Conservation (phyloP, 352 stramenopile genomes). For the Phytophthora idaei region DNA sequence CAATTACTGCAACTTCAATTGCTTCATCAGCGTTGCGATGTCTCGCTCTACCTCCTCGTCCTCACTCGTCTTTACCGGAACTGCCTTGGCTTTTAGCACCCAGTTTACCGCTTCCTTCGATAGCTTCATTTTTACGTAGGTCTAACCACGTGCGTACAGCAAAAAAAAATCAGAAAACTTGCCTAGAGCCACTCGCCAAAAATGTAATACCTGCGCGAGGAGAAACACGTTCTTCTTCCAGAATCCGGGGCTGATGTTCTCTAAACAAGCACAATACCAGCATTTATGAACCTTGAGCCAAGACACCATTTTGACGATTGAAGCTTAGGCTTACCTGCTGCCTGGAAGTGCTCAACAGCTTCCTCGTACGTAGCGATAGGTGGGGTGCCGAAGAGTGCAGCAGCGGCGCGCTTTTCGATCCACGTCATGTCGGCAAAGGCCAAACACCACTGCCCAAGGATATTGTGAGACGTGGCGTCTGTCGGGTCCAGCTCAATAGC, state of each 20-base stretch:
- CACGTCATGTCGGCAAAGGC: conserved; percentile 82
- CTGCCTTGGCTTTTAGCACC: conserved; percentile 47
- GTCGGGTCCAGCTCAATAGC: conserved; percentile 74
- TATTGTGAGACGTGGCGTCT: conserved; percentile 68
- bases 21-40: conserved; percentile 50
- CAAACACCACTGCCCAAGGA: conserved; percentile 78
- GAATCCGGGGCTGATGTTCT: conserved; percentile 65
- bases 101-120: conserved; percentile 50
- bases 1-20: conserved; percentile 39
- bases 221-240: conserved; percentile 85
- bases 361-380: conserved; percentile 72
- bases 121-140: conserved; percentile 72
- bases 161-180: background rate
- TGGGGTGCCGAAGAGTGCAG: conserved; percentile 69
- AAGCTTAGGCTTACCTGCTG: conserved; percentile 40
- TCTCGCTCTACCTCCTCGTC: conserved; percentile 58
- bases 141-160: conserved; percentile 27
- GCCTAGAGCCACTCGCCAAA: no score
- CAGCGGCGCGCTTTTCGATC: conserved; percentile 72
- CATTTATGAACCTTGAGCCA: conserved; percentile 1
- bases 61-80: conserved; percentile 69
- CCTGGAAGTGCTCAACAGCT: conserved; percentile 53
- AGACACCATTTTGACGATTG: background rate
- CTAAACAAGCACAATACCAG: conserved; percentile 30
- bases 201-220: conserved; percentile 47